Conservation (phyloP, 2,329 filamentous ascomycete species). For the Talaromyces pinophilus region DNA sequence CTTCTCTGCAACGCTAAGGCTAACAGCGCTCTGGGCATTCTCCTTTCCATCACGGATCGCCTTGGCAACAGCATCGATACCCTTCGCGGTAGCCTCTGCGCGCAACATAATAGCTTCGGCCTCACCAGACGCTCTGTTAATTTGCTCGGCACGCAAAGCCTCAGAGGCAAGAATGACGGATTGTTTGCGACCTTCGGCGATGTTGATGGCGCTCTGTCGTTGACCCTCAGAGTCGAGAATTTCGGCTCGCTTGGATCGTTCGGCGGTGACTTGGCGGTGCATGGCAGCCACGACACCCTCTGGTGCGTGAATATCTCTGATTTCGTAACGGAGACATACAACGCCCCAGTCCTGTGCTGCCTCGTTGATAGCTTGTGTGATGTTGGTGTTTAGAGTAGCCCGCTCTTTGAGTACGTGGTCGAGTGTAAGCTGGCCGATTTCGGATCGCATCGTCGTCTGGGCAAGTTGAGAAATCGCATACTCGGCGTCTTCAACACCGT, state of each 20-base stretch:
- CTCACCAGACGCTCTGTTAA: slow-evolving; percentile 91
- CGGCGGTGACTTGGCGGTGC: slow-evolving; percentile 96
- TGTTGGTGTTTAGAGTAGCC: slow-evolving; percentile 93
- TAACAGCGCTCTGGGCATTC: slow-evolving; percentile 79
- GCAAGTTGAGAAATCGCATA: slow-evolving; percentile 98
- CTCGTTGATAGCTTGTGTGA: slow-evolving; percentile 98
- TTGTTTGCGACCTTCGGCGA: slow-evolving; percentile 96
- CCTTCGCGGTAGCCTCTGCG: slow-evolving; percentile 79
- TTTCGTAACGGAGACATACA: slow-evolving; percentile 94
- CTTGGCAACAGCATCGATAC: slow-evolving; percentile 81
- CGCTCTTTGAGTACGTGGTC: slow-evolving; percentile 98
- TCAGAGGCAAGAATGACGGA: slow-evolving; percentile 94
- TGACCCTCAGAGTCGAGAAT: slow-evolving; percentile 97
- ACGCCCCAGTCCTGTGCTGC: slow-evolving; percentile 97
- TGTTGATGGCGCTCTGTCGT: slow-evolving; percentile 96
- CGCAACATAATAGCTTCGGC: slow-evolving; percentile 88
- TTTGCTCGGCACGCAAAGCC: slow-evolving; percentile 82
- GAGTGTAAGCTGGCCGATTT: slow-evolving; percentile 93
- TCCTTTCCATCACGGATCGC: slow-evolving; percentile 72
- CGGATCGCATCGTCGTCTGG: slow-evolving; percentile 97
- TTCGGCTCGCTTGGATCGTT: slow-evolving; percentile 95
- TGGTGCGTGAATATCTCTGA: slow-evolving; percentile 95
- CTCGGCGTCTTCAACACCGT: slow-evolving; percentile 97
- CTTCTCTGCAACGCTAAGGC: slow-evolving; percentile 89
- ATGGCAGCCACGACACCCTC: slow-evolving; percentile 93